Evolutionary conservation across 306 rosid species (phyloP).

Genomic region (Hylodesmum podocarpum): DNA sequence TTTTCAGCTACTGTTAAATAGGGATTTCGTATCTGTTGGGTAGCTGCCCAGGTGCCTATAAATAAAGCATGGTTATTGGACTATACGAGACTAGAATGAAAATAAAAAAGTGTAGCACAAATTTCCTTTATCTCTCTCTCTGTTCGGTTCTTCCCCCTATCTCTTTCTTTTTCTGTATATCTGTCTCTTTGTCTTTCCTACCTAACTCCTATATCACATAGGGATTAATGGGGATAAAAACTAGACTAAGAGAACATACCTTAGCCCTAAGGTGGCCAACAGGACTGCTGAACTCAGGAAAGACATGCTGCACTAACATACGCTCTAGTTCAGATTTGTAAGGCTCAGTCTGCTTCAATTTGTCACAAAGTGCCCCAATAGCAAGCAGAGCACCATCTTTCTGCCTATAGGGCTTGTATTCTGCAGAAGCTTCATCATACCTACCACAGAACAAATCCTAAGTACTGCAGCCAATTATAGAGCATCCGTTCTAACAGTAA

Average conservation of each 20-base stretch:
- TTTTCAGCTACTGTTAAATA: neutral
- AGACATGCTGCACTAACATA: conserved; percentile 94
- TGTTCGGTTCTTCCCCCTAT: no score
- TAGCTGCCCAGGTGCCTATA: neutral
- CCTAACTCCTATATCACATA: neutral
- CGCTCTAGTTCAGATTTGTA: conserved; percentile 94
- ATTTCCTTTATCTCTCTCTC: neutral
- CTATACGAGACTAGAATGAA: neutral
- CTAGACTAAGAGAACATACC: conserved; percentile 42
- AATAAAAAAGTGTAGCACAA: neutral
- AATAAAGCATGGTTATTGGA: neutral
- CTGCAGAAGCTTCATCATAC: conserved; percentile 76
- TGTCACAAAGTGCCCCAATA: conserved; percentile 96
- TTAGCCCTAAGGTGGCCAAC: conserved; percentile 98
- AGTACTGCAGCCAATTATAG: conserved; percentile 16
- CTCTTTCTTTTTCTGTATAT: no score
- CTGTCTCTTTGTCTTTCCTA: neutral
- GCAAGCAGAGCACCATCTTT: conserved; percentile 99
- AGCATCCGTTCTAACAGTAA: neutral
- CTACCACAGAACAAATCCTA: conserved; percentile 39
- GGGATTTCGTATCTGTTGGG: neutral
- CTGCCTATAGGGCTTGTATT: conserved; percentile 83
- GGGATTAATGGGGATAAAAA: neutral
- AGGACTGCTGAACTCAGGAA: conserved; percentile 92
- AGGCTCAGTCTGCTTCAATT: conserved; percentile 90